Evolutionary conservation across 805 yeast species (phyloP).

Genomic region (Kluyveromyces aestuarii): DNA sequence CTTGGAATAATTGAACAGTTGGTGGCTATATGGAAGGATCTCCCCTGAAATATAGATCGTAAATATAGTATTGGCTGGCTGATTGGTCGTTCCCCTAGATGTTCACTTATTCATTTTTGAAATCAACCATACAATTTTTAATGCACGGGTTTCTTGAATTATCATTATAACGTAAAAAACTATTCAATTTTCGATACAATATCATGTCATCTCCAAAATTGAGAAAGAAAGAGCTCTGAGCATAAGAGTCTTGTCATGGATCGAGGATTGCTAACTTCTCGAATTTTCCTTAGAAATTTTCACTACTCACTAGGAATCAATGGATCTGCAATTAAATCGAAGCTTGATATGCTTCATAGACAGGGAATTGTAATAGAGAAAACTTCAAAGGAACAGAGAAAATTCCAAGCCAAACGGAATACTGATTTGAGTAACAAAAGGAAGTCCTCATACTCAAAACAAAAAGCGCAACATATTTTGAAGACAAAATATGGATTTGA

Average conservation of each 20-base stretch:
- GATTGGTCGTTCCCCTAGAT: no score
- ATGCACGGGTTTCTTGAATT: no score
- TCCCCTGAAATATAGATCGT: no score
- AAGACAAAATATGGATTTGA: constrained; percentile 9
- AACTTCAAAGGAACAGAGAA: constrained; percentile 14
- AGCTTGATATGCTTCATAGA: constrained; percentile 4
- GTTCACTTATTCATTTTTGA: no score
- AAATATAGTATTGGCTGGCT: no score
- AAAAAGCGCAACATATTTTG: constrained; percentile 19
- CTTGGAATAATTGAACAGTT: no score
- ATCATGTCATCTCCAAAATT: no score
- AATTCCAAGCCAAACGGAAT: constrained; percentile 10
- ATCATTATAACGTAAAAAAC: not conserved
- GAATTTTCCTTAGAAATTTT: not conserved
- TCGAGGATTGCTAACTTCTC: not conserved
- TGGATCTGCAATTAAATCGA: constrained; percentile 4
- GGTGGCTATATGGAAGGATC: no score
- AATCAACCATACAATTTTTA: no score
- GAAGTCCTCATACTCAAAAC: constrained; percentile 21
- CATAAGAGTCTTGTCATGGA: not conserved
- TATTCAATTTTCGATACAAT: not conserved
- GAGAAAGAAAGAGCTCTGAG: not conserved
- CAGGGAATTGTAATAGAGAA: constrained; percentile 7
- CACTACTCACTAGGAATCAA: not conserved
- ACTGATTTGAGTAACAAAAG: constrained; percentile 12